phyloP scores from a whole-genome alignment of 2,329 filamentous ascomycete genomes.

The Stemphylium lycopersici region DNA sequence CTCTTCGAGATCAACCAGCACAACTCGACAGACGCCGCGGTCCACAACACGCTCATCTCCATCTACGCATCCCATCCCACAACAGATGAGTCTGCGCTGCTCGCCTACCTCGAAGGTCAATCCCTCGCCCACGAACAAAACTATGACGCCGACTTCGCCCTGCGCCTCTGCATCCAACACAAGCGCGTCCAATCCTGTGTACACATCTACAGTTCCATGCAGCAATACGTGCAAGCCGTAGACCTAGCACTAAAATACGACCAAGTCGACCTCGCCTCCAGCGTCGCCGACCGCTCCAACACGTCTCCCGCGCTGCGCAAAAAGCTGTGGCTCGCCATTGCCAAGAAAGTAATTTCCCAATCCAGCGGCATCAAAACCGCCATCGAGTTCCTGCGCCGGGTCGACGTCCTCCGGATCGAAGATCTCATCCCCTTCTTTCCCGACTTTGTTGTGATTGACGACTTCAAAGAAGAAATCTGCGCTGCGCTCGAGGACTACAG shows the following conservation, averaged over 20 bases:
- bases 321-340: constrained; percentile 93
- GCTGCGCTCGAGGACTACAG: constrained; percentile 90
- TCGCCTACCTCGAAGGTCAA: constrained; percentile 90
- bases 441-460: constrained; percentile 97
- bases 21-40: constrained; percentile 78
- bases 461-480: constrained; percentile 99
- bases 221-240: constrained; percentile 90
- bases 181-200: constrained; percentile 92
- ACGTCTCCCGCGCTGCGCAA: constrained; percentile 82
- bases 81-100: constrained; percentile 80
- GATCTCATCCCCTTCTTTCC: constrained; percentile 98
- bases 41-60: constrained; percentile 96
- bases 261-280: constrained; percentile 85
- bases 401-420: constrained; percentile 91
- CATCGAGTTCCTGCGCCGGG: constrained; percentile 90
- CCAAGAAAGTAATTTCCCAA: constrained; percentile 88
- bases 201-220: constrained; percentile 97
- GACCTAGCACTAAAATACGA: constrained; percentile 89
- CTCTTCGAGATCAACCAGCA: constrained; percentile 91
- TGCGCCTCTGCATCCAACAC: constrained; percentile 93
- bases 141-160: constrained; percentile 95
- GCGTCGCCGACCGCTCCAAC: constrained; percentile 85
- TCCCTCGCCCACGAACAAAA: constrained; percentile 73
- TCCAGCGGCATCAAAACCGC: constrained; percentile 83
- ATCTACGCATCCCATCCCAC: constrained; percentile 90